Percentiles rank a stretch among this genome's conserved stretches.
Conservation (phyloP, 371 early-diverging fungal species). For the Mortierella sp. region DNA sequence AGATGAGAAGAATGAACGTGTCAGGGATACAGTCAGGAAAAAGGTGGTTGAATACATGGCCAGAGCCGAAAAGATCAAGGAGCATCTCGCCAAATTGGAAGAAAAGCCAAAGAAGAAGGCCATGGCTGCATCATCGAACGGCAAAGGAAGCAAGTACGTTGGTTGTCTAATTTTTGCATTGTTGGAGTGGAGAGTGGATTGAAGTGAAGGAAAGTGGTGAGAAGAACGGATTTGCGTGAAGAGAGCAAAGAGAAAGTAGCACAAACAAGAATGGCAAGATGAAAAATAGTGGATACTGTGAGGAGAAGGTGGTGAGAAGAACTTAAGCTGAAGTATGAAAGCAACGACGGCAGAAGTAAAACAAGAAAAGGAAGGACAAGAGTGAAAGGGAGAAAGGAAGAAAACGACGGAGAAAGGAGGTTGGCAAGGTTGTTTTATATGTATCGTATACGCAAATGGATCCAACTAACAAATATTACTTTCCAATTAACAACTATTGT, state of each 20-base stretch:
- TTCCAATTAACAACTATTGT: neutral
- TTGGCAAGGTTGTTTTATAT: neutral
- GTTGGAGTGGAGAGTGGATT: neutral
- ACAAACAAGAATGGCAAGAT: too few species aligned
- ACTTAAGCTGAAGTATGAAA: too few species aligned
- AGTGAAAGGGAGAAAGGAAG: too few species aligned
- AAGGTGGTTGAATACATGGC: constrained; percentile 94
- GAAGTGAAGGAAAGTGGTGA: neutral
- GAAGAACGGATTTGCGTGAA: too few species aligned
- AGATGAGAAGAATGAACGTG: constrained; percentile 96
- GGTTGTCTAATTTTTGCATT: neutral
- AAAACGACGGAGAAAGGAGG: too few species aligned
- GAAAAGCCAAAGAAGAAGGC: constrained; percentile 78
- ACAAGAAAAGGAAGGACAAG: too few species aligned
- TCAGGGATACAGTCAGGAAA: constrained; percentile 90
- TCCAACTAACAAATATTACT: neutral
- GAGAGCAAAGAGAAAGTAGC: too few species aligned
- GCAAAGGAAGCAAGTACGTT: constrained; percentile 63
- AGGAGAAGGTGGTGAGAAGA: too few species aligned
- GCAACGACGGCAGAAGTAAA: too few species aligned
- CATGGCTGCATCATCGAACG: constrained; percentile 66
- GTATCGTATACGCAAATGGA: neutral
- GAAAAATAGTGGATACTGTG: too few species aligned
- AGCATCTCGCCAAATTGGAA: constrained; percentile 79
- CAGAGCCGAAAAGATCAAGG: constrained; percentile 95